Evolutionary conservation across 2,329 filamentous ascomycete genomes (phyloP).

Genomic region (Penicillium palitans): DNA sequence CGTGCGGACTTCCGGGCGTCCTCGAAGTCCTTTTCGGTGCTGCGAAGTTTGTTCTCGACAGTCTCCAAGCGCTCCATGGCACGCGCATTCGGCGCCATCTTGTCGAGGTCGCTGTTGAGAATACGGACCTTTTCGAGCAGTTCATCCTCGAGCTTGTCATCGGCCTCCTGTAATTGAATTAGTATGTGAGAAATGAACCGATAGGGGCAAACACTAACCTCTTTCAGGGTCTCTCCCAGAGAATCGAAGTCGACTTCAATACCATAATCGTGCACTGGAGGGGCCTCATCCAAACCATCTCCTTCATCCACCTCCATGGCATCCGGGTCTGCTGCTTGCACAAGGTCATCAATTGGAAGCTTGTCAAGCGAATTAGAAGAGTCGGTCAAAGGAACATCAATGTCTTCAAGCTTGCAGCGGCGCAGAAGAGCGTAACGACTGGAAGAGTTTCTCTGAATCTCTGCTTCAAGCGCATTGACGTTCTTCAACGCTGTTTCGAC

Average conservation of each 20-base stretch:
- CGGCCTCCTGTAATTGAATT: constrained; percentile 57
- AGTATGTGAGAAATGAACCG: not conserved
- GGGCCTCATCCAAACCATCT: constrained; percentile 53
- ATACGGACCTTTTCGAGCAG: constrained; percentile 75
- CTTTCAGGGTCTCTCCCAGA: constrained; percentile 78
- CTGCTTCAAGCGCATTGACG: constrained; percentile 76
- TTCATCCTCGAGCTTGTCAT: constrained; percentile 69
- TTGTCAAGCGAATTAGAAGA: constrained; percentile 73
- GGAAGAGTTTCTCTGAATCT: constrained; percentile 81
- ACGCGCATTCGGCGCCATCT: constrained; percentile 95
- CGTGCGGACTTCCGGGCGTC: constrained; percentile 74
- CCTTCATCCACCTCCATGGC: constrained; percentile 88
- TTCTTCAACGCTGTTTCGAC: constrained; percentile 74
- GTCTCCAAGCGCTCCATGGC: constrained; percentile 87
- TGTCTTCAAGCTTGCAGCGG: constrained; percentile 90
- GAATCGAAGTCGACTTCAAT: constrained; percentile 84
- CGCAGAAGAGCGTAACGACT: constrained; percentile 81
- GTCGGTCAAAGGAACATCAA: constrained; percentile 74
- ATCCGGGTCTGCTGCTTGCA: constrained; percentile 72
- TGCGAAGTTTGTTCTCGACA: constrained; percentile 77
- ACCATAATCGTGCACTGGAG: constrained; percentile 81
- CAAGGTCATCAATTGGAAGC: constrained; percentile 81
- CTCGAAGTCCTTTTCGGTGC: constrained; percentile 87
- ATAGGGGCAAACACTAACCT: constrained; percentile 55
- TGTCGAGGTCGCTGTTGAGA: constrained; percentile 78